Conservation (phyloP, 1,284 basidiomycete species). For the Ustilago xerochloae region DNA sequence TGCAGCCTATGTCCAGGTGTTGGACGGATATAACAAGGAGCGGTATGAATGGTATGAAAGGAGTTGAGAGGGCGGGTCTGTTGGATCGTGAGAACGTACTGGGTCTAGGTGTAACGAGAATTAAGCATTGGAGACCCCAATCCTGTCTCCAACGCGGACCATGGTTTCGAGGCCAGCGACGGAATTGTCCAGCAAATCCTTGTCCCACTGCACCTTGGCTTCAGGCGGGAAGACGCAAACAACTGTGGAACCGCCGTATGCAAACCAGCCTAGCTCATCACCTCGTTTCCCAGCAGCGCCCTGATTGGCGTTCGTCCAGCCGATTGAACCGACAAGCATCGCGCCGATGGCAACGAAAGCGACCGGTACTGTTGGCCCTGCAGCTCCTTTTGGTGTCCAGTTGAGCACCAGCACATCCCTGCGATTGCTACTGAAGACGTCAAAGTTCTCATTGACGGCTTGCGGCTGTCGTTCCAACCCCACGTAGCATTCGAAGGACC, state of each 20-base stretch:
- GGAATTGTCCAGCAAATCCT: slow-evolving; percentile 84
- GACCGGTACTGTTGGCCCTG: slow-evolving; percentile 17
- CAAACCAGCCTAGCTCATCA: slow-evolving; percentile 80
- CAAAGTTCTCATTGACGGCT: slow-evolving; percentile 60
- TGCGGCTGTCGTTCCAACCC: slow-evolving; percentile 35
- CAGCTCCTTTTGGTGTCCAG: slow-evolving; percentile 44
- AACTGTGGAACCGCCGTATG: slow-evolving; percentile 64
- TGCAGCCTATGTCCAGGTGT: too few relatives aligned
- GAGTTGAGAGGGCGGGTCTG: too few relatives aligned
- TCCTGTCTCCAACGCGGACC: slow-evolving; percentile 73
- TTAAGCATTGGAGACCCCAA: slow-evolving; percentile 46
- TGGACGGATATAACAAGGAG: too few relatives aligned
- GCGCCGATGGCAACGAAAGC: slow-evolving; percentile 68
- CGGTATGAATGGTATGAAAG: too few relatives aligned
- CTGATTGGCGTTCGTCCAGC: slow-evolving; percentile 79
- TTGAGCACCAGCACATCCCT: slow-evolving; percentile 50
- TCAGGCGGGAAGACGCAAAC: slow-evolving; percentile 49
- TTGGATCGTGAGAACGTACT: too few relatives aligned
- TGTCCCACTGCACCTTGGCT: slow-evolving; percentile 80
- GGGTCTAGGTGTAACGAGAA: background rate
- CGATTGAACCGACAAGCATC: slow-evolving; percentile 75
- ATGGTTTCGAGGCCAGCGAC: slow-evolving; percentile 77
- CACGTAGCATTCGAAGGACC: background rate
- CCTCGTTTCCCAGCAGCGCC: slow-evolving; percentile 82
- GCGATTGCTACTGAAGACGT: slow-evolving; percentile 60